Evolutionary conservation across 2,329 filamentous ascomycete genomes (phyloP), one percentile per base, ranked within the genome.

Genomic region (Aphanocladium album): DNA sequence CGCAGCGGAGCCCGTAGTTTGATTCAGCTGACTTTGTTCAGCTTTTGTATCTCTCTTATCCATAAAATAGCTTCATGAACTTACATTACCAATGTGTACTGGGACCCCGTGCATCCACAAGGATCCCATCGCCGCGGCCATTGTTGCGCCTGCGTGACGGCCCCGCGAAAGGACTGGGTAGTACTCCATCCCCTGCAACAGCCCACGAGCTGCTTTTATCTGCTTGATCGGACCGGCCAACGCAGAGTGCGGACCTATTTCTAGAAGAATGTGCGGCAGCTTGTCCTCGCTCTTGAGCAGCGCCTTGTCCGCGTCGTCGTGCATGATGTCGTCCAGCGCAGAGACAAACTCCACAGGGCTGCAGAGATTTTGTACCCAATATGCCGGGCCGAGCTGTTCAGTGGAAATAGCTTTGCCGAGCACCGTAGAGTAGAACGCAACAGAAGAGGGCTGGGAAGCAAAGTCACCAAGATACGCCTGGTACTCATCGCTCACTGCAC

Each of bases 341-440:
- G 8, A 5, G 8, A 49, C 46, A 45, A 59, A 64, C 12, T 57
- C 58, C 12, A 71, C 67, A 16, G 66, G 62, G 7, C 63, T 11
- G 16, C 21, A 25, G 3, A 52, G 30, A 52, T 52, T 52, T n/a
- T 37, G 5, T 1, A 52, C 30, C 49, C 49, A 52, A n/a, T 52
- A 52, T 14, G 67, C 67, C n/a, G n/a, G n/a, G n/a, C n/a, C n/a
- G n/a, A 3, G 63, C 49, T n/a, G 72, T 61, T n/a, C n/a, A n/a
- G n/a, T n/a, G n/a, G n/a, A n/a, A n/a, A n/a, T n/a, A n/a, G n/a
- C n/a, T n/a, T n/a, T n/a, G 8, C 50, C 41, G 17, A 60, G 41
- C 2, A 75, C 72, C 9, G 70, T 73, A 16, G 79, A 72, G 0
- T 77, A 75, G 0, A 78, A 80, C 61, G 76, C 71, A 11, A 46